Conservation (phyloP, 306 rosid genomes). For the Hippophae rhamnoides region DNA sequence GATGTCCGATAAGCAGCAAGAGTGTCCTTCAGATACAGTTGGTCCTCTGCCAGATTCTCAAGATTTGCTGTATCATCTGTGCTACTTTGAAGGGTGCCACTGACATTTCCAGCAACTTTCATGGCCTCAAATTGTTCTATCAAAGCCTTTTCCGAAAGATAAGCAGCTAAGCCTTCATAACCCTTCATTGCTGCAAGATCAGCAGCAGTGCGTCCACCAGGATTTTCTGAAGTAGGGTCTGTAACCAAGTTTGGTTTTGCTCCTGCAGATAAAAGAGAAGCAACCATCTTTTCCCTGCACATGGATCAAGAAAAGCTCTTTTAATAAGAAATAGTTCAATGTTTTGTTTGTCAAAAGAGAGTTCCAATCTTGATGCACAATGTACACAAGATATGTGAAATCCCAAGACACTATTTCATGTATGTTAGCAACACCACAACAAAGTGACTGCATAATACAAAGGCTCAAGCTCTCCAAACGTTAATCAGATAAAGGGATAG, state of each 20-base stretch:
- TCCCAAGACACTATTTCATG: too few relatives aligned
- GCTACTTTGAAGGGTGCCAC: conserved; percentile 60
- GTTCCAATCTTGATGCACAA: too few relatives aligned
- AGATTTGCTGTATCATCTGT: conserved; percentile 26
- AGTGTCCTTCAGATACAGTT: conserved; percentile 57
- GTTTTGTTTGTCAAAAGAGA: too few relatives aligned
- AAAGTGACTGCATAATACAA: too few relatives aligned
- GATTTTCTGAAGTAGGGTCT: conserved; percentile 67
- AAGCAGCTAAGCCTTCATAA: conserved; percentile 75
- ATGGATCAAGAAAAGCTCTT: background rate
- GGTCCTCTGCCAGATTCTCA: conserved; percentile 62
- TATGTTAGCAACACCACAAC: too few relatives aligned
- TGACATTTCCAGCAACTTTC: conserved; percentile 77
- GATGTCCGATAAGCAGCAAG: conserved; percentile 75
- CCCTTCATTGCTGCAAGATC: conserved; percentile 69
- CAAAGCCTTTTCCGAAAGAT: conserved; percentile 86
- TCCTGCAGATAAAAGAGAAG: conserved; percentile 59
- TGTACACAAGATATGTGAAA: too few relatives aligned
- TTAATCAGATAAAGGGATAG: too few relatives aligned
- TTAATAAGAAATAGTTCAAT: background rate
- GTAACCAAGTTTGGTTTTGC: conserved; percentile 93
- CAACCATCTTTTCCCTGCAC: conserved; percentile 84
- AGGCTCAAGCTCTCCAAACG: too few relatives aligned
- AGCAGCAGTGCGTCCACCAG: conserved; percentile 68
- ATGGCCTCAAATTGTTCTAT: conserved; percentile 70